Evolutionary conservation across 352 stramenopile species (phyloP).

Genomic region (Plasmopara viticola): DNA sequence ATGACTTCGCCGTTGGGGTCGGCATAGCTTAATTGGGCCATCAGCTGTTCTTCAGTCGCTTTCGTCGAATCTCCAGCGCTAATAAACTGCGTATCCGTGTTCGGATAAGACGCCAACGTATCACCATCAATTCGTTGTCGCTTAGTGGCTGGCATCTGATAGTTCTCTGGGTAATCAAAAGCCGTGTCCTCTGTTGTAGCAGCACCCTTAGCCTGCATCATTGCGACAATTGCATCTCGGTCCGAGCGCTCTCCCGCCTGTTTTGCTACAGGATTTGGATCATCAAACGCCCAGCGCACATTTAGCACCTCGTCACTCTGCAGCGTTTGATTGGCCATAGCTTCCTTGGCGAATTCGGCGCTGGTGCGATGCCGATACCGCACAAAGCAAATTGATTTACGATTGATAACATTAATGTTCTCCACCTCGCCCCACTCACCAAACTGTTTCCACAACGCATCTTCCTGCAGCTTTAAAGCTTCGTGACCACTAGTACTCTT

Average conservation of each 20-base stretch:
- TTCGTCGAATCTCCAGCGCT: not conserved
- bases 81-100: conserved; percentile 61
- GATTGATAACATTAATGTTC: conserved; percentile 90
- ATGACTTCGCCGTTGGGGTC: conserved; percentile 27
- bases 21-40: conserved; percentile 58
- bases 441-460: conserved; percentile 83
- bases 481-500: conserved; percentile 44
- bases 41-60: conserved; percentile 24
- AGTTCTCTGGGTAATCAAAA: conserved; percentile 77
- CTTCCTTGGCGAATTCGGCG: conserved; percentile 82
- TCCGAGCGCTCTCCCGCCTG: conserved; percentile 79
- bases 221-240: conserved; percentile 83
- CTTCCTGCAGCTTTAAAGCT: conserved; percentile 48
- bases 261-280: conserved; percentile 91
- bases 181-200: conserved; percentile 45
- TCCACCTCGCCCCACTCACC: conserved; percentile 92
- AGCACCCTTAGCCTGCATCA: conserved; percentile 65
- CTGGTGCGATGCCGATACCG: conserved; percentile 74
- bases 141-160: conserved; percentile 66
- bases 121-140: conserved; percentile 59
- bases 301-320: conserved; percentile 88
- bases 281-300: conserved; percentile 90
- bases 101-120: conserved; percentile 59
- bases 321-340: conserved; percentile 88
- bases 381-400: conserved; percentile 89